Percentiles rank a stretch among this genome's conserved stretches.
phyloP scores from a whole-genome alignment of 176 grass and related monocot genomes.

The Puccinellia tenuiflora region DNA sequence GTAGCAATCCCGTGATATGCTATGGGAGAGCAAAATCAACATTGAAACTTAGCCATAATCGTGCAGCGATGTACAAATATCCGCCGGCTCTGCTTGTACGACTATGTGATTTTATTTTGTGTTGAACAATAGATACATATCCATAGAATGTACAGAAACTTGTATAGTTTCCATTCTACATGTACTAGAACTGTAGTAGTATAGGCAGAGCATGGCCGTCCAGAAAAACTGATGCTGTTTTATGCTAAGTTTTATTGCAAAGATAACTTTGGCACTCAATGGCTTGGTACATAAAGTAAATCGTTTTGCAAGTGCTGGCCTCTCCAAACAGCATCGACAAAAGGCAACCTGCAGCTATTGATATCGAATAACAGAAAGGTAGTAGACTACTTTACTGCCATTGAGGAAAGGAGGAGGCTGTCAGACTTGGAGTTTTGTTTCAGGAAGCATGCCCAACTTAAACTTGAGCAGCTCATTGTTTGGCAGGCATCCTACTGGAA shows the following conservation, averaged over 20 bases:
- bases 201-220: neutral
- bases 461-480: too few relatives aligned
- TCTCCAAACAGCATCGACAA: neutral
- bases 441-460: too few relatives aligned
- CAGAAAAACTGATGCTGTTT: neutral
- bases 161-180: neutral
- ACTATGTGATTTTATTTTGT: neutral
- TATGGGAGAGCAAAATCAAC: neutral
- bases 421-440: too few relatives aligned
- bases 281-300: neutral
- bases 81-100: neutral
- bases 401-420: too few relatives aligned
- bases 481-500: too few relatives aligned
- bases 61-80: neutral
- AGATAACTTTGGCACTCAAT: neutral
- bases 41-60: neutral
- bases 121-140: neutral
- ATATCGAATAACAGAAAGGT: too few relatives aligned
- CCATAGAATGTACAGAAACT: conserved; percentile 13
- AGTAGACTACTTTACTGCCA: too few relatives aligned
- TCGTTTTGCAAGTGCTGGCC: neutral
- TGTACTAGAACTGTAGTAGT: neutral
- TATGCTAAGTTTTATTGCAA: neutral
- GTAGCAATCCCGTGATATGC: neutral
- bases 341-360: too few relatives aligned